Evolutionary conservation across 139 green algal species (phyloP), one percentile per base, ranked within the genome.

Genomic region (Limnomonas spitsbergensis): DNA sequence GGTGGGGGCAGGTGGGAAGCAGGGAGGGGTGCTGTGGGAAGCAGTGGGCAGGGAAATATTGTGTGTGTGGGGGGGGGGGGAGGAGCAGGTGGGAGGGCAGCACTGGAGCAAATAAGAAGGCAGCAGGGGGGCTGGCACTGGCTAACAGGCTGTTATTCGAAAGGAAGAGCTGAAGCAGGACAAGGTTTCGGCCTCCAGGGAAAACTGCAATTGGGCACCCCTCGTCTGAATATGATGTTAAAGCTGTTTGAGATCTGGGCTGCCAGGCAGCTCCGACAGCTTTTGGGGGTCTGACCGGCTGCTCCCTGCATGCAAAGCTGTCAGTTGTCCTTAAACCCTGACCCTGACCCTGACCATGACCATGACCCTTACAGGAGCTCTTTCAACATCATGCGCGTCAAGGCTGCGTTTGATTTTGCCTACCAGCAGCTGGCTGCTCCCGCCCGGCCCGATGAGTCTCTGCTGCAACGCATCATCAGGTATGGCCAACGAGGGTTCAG

Each of bases 341-440:
- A 78, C 72, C 72, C 72, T n/a, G 4, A 9, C 6, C 73, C 85
- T 66, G 82, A 89, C 47, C 32, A 74, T 0, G 70, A 74, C 34
- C 85, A 86, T 56, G 87, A 89, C 73, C 83, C 88, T 20, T 77
- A 76, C 38, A 84, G 86, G 77, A 81, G 66, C 61, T 89, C 80
- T 68, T 94, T 82, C 75, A 93, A 94, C 81, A 88, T 92, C 72
- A 80, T 75, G 68, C 67, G 82, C 37, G 86, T 93, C 53, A 79
- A 81, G 54, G 71, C 78, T 27, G 83, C 84, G 29, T 89, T 90
- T 76, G 83, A 89, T 52, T 84, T 83, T 78, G 88, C 86, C 0
- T 89, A 89, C 80, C 86, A 89, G 73, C 77, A 81, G 68, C 82
- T 86, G 52, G 79, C 78, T 4, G 82, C 82, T 29, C 82, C 82